Evolutionary conservation across 306 rosid genomes (phyloP).

Genomic region (Inga leiocalycina): DNA sequence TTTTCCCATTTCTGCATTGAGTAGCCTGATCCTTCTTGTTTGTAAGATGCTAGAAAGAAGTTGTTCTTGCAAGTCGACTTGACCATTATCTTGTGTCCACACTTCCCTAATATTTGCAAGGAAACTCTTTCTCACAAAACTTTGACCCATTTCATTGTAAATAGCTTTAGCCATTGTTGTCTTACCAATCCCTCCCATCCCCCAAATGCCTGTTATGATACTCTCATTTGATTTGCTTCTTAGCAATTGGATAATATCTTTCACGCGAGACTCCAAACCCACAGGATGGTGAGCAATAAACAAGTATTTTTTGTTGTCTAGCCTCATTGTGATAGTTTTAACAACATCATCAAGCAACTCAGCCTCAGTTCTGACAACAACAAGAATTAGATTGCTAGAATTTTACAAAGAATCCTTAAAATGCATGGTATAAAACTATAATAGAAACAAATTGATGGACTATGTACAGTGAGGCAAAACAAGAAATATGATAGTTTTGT

Average conservation of each 20-base stretch:
- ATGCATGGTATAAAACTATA: neutral
- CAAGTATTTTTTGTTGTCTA: neutral
- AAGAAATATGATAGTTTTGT: no score
- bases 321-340: neutral
- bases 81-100: neutral
- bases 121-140: neutral
- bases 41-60: neutral
- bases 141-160: neutral
- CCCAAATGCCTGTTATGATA: neutral
- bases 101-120: neutral
- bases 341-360: neutral
- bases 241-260: neutral
- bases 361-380: neutral
- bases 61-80: neutral
- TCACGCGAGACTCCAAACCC: neutral
- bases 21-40: neutral
- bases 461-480: no score
- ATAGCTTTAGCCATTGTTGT: neutral
- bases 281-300: slow-evolving; percentile 1
- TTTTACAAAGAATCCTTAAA: neutral
- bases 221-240: neutral
- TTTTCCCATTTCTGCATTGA: no score
- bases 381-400: neutral
- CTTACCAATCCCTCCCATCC: neutral
- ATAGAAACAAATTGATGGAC: no score